These are phyloP conservation scores for Russula emetica DNA, from an alignment of 768 basidiomycete genomes.

Conservation along the genomic window DNA sequence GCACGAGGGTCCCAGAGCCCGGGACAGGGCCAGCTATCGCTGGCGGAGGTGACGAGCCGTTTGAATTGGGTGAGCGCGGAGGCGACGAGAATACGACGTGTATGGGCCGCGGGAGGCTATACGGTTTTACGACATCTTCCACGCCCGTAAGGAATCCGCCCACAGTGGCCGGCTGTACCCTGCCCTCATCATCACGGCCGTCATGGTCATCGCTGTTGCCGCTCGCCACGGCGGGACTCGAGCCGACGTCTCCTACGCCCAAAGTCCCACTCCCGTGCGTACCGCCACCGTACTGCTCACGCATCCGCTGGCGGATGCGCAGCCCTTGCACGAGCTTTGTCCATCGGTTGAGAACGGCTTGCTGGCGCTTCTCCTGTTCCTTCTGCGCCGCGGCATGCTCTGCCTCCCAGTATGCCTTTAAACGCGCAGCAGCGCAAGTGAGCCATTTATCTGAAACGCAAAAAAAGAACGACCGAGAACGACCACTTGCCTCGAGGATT, in stretches of 20 bases:
- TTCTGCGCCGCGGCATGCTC: slow-evolving; percentile 75
- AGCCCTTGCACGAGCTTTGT: slow-evolving; percentile 81
- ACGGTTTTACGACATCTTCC: slow-evolving; percentile 70
- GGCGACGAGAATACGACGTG: slow-evolving; percentile 29
- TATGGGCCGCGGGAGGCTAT: slow-evolving; percentile 60
- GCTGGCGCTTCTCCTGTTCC: slow-evolving; percentile 68
- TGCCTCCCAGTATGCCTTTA: slow-evolving; percentile 80
- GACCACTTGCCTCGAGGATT: slow-evolving; percentile 60
- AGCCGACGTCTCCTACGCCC: background rate
- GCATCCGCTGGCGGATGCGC: slow-evolving; percentile 76
- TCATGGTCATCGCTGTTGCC: background rate
- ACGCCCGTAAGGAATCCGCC: slow-evolving; percentile 60
- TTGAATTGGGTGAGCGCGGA: slow-evolving; percentile 17
- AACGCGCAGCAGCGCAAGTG: background rate
- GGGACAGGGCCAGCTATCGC: background rate
- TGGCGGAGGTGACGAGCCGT: background rate
- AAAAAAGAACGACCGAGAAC: background rate
- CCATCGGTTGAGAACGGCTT: slow-evolving; percentile 85
- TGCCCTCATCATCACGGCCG: background rate
- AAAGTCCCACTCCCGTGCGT: background rate
- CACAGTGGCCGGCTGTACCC: background rate
- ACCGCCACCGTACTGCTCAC: slow-evolving; percentile 60
- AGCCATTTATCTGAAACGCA: too few species aligned
- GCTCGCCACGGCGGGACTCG: background rate
- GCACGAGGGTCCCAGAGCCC: too few species aligned